Percentiles rank a stretch among this genome's conserved stretches.
phyloP scores from a whole-genome alignment of 768 basidiomycete genomes.

The Pleurotus cornucopiae region DNA sequence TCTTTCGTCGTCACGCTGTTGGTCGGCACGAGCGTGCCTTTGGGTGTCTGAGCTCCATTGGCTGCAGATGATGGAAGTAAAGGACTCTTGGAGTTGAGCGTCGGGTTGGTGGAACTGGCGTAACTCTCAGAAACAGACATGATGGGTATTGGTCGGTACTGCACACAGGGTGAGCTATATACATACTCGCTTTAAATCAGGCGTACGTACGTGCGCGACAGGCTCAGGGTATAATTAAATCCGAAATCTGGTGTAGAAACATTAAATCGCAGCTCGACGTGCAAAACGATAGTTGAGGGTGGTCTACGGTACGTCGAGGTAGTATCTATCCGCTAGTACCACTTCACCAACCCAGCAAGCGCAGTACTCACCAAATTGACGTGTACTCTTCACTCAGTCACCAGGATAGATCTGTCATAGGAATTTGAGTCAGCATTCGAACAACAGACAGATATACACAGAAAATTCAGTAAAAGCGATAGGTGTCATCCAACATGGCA shows the following conservation, averaged over 20 bases:
- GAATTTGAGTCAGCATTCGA: no score
- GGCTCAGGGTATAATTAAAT: constrained; percentile 3
- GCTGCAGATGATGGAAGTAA: constrained; percentile 25
- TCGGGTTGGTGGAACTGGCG: constrained; percentile 18
- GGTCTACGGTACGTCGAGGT: background rate
- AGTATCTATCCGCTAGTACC: background rate
- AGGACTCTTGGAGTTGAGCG: constrained; percentile 18
- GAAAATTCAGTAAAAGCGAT: constrained; percentile 38
- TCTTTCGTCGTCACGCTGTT: constrained; percentile 80
- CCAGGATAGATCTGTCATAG: no score
- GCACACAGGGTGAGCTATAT: background rate
- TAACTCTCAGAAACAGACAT: constrained; percentile 24
- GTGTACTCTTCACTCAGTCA: background rate
- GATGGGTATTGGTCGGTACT: background rate
- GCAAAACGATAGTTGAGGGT: background rate
- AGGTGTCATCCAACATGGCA: constrained; percentile 32
- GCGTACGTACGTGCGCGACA: background rate
- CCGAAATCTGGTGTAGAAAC: background rate
- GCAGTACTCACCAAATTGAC: background rate
- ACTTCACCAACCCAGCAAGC: background rate
- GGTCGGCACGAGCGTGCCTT: constrained; percentile 62
- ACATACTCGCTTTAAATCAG: background rate
- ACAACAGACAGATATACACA: background rate
- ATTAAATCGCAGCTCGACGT: background rate
- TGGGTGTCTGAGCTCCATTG: constrained; percentile 27